Base-by-base conservation (phyloP, 345 rosid genomes). In the Linum lewisii region DNA sequence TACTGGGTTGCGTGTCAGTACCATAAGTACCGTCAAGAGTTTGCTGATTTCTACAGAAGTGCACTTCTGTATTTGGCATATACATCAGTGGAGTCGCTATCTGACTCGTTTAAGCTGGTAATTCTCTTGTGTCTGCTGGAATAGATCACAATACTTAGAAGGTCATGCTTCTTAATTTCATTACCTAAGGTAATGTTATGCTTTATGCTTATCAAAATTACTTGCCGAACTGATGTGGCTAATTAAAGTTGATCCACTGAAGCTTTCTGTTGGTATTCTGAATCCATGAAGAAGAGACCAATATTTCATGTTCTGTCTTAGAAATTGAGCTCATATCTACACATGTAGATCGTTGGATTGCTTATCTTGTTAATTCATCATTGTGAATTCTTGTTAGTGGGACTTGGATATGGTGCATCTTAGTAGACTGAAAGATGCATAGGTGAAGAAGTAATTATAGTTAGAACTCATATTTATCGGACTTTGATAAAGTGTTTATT, bases 51-150 rank as follows among this genome's bases (percentile, higher is more conserved):
- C 67, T 94, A 90, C 76, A 87, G 77, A 73, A 84, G 79, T 75
- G 96, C 99, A 58, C 93, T 94, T 53, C 90, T 94, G 50, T 94
- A 90, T 77, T 80, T 94, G 60, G 99, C 99, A 16, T 94, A 94
- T 71, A 87, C 95, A 2, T 80, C 96, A 53, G 95, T 85, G 69
- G 99, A 90, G 59, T 87, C 88, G 21, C 90, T 94, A 51, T 94
- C 99, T 3, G 96, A 84, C 37, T 83, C 97, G 59, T 90, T 90
- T 77, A 90, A 90, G 85, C 82, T 90, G 96, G 99, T 94, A 75
- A 49, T 44, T 20, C 58, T 55, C 63, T 34, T 56, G 25, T 20
- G 61, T 21, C 42, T 29, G 34, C 34, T 29, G 7, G 34, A 29
- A 8, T 29, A 4, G 4, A 8, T 3, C 0, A 4, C 7, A 29